These are phyloP conservation scores for Yamadazyma dushanensis DNA, from an alignment of 1,139 yeast species.

Conservation along the genomic window DNA sequence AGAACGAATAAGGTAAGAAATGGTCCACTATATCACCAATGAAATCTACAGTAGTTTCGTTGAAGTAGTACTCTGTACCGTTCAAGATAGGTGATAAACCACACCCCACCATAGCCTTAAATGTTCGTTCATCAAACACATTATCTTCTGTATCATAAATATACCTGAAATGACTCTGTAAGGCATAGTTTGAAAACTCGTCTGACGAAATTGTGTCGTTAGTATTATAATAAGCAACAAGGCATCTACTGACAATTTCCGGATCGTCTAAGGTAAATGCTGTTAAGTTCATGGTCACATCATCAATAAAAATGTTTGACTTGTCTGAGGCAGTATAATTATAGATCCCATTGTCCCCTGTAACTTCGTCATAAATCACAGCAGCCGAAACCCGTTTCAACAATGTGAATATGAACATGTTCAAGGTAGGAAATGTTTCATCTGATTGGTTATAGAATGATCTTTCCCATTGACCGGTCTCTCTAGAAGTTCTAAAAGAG, in stretches of 20 bases:
- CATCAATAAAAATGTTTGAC: slow-evolving; percentile 20
- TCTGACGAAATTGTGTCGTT: background rate
- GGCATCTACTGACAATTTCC: slow-evolving; percentile 8
- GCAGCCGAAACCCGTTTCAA: slow-evolving; percentile 43
- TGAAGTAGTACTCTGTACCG: slow-evolving; percentile 27
- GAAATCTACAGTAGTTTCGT: slow-evolving; percentile 13
- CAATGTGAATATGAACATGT: slow-evolving; percentile 41
- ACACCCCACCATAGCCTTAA: slow-evolving; percentile 42
- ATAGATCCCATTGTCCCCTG: slow-evolving; percentile 5
- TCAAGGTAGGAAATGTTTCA: slow-evolving; percentile 38
- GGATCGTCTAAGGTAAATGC: slow-evolving; percentile 3
- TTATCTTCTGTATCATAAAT: slow-evolving; percentile 29
- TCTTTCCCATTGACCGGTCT: background rate
- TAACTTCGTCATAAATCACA: slow-evolving; percentile 29
- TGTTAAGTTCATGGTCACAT: slow-evolving; percentile 15
- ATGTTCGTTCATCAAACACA: slow-evolving; percentile 32
- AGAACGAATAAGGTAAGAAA: slow-evolving; percentile 39
- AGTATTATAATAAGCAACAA: slow-evolving; percentile 3
- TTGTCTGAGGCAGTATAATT: slow-evolving; percentile 21
- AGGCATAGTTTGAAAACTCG: slow-evolving; percentile 19
- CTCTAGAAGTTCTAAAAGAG: slow-evolving; percentile 6
- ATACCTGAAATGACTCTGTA: slow-evolving; percentile 38
- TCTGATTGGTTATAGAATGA: slow-evolving; percentile 24
- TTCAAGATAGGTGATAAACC: slow-evolving; percentile 66
- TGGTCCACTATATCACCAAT: slow-evolving; percentile 20